Percentiles rank a stretch among this genome's conserved stretches.
These are phyloP conservation scores for Coniferiporia sulphurascens DNA, from an alignment of 1,284 basidiomycete genomes.

Conservation along the genomic window DNA sequence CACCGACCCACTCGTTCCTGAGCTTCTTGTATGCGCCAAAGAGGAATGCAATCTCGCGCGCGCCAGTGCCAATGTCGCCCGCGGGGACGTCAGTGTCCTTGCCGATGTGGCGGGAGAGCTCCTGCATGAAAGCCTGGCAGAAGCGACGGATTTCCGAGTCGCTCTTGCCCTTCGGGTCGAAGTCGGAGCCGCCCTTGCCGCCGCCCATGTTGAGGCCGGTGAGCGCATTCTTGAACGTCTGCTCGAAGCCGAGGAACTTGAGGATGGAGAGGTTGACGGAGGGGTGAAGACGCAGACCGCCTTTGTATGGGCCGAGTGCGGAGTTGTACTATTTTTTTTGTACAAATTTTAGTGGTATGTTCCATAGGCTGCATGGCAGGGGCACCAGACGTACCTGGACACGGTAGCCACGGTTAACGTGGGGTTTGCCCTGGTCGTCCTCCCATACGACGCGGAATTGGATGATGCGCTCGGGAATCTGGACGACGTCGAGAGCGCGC, in stretches of 20 bases:
- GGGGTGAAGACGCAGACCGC: conserved; percentile 77
- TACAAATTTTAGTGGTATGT: background rate
- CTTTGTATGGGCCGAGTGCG: conserved; percentile 80
- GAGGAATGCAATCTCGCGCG: conserved; percentile 66
- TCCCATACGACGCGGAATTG: conserved; percentile 82
- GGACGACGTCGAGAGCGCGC: conserved; percentile 65
- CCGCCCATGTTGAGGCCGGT: conserved; percentile 78
- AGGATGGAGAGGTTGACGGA: conserved; percentile 81
- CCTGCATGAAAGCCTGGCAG: conserved; percentile 67
- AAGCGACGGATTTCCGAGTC: conserved; percentile 75
- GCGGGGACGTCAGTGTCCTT: conserved; percentile 78
- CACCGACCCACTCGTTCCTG: conserved; percentile 71
- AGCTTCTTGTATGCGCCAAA: conserved; percentile 76
- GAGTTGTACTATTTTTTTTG: conserved; percentile 61
- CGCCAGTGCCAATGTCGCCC: conserved; percentile 71
- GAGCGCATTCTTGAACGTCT: conserved; percentile 82
- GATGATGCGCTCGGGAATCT: conserved; percentile 73
- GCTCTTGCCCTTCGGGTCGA: conserved; percentile 80
- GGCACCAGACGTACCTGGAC: conserved; percentile 50
- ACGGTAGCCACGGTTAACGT: conserved; percentile 75
- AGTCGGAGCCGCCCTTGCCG: conserved; percentile 69
- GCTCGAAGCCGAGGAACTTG: conserved; percentile 84
- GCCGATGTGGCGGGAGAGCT: conserved; percentile 69
- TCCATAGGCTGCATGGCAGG: background rate
- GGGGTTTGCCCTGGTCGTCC: conserved; percentile 62